Percentiles rank a stretch among this genome's conserved stretches.
These are phyloP conservation scores for Trifolium fragiferum DNA, from an alignment of 306 rosid species.

Conservation along the genomic window DNA sequence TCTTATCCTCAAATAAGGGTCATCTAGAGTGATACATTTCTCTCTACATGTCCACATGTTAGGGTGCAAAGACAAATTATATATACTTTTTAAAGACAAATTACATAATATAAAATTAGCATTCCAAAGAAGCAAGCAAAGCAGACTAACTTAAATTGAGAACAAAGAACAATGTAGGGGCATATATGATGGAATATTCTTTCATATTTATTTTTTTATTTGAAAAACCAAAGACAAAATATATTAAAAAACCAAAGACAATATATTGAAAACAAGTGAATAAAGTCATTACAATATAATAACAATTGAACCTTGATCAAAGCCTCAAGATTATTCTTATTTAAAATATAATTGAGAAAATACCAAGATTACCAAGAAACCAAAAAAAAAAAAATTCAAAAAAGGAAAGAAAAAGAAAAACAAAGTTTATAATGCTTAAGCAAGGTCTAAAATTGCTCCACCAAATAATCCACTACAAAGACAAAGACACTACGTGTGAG, in stretches of 20 bases:
- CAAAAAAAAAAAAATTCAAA: neutral
- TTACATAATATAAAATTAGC: slow-evolving; percentile 18
- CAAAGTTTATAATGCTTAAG: neutral
- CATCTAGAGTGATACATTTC: too few species aligned
- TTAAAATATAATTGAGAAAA: slow-evolving; percentile 28
- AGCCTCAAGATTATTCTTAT: neutral
- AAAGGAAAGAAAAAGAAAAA: neutral
- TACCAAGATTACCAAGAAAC: slow-evolving; percentile 37
- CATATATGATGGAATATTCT: slow-evolving; percentile 56
- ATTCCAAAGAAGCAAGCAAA: slow-evolving; percentile 20
- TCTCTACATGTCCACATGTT: too few species aligned
- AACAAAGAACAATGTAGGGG: slow-evolving; percentile 36
- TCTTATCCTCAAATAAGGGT: neutral
- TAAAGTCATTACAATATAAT: neutral
- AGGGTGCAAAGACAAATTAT: too few species aligned
- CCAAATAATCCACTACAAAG: slow-evolving; percentile 38
- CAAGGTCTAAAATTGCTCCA: slow-evolving; percentile 42
- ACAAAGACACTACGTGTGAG: slow-evolving; percentile 35
- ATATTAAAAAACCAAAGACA: too few species aligned
- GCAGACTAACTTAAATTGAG: slow-evolving; percentile 22
- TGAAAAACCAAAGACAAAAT: too few species aligned
- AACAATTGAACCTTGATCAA: neutral
- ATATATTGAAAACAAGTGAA: neutral
- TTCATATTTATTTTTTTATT: too few species aligned
- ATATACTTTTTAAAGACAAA: neutral